A percentile compares a stretch with the other conserved stretches of the same genome.
Evolutionary conservation across 2,329 filamentous ascomycete genomes (phyloP).

Genomic region (Penicillium hordei): DNA sequence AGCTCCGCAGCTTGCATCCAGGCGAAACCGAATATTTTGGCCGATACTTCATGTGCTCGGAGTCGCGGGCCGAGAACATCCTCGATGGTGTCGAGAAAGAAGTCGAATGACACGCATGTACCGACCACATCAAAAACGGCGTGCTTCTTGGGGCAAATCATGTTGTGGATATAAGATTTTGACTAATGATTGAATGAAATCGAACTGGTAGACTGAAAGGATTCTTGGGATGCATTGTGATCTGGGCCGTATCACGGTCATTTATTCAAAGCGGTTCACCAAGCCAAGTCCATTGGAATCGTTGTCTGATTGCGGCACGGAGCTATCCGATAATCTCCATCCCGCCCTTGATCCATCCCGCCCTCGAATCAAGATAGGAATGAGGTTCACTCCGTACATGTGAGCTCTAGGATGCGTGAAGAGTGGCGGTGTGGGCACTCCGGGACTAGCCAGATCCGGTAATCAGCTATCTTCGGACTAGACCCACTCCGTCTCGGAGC

Average conservation of each 20-base stretch:
- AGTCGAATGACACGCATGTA: conserved; percentile 48
- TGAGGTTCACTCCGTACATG: not conserved
- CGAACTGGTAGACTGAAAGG: not conserved
- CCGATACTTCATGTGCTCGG: conserved; percentile 32
- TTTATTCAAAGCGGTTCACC: not conserved
- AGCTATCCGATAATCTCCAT: not conserved
- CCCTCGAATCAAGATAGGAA: not conserved
- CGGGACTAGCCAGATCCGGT: not conserved
- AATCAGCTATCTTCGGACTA: not conserved
- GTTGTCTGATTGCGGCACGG: not conserved
- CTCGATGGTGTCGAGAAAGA: conserved; percentile 42
- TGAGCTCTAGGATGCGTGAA: not conserved
- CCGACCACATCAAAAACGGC: conserved; percentile 56
- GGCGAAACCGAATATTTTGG: conserved; percentile 43
- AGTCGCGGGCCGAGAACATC: conserved; percentile 40
- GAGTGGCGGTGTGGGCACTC: not conserved
- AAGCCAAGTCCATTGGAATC: not conserved
- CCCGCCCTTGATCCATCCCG: not conserved
- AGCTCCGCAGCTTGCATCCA: conserved; percentile 49
- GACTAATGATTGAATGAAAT: not conserved
- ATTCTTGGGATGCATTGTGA: not conserved
- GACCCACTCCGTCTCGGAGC: not conserved
- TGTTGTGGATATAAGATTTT: not conserved
- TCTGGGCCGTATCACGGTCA: not conserved
- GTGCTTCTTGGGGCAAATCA: conserved; percentile 35